Evolutionary conservation across 1,284 basidiomycete genomes (phyloP).

Genomic region (Trametes sp.): DNA sequence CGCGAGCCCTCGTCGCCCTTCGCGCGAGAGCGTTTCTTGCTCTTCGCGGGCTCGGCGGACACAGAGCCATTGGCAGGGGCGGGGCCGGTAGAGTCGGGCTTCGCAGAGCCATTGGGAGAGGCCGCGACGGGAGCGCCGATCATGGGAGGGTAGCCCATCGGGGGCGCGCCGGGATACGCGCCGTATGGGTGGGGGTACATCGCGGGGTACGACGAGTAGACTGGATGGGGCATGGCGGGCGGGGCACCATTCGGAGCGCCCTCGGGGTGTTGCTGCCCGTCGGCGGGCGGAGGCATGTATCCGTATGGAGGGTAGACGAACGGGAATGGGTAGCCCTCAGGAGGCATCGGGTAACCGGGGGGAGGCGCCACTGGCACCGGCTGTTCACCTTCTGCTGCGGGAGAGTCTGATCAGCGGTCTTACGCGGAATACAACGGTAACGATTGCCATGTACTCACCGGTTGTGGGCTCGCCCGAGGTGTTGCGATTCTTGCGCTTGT

Average conservation of each 20-base stretch:
- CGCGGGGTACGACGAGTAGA: slow-evolving; percentile 39
- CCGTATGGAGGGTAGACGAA: slow-evolving; percentile 52
- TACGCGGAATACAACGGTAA: slow-evolving; percentile 38
- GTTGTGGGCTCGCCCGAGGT: slow-evolving; percentile 32
- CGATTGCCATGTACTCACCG: slow-evolving; percentile 10
- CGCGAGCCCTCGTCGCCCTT: slow-evolving; percentile 41
- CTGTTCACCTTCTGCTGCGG: slow-evolving; percentile 33
- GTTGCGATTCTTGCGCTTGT: slow-evolving; percentile 76
- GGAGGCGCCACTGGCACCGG: slow-evolving; percentile 40
- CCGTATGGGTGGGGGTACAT: slow-evolving; percentile 30
- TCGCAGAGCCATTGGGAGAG: slow-evolving; percentile 22
- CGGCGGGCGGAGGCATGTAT: slow-evolving; percentile 42
- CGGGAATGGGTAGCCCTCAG: slow-evolving; percentile 64
- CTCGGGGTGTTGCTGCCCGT: slow-evolving; percentile 47
- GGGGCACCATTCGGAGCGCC: slow-evolving; percentile 36
- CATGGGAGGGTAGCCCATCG: slow-evolving; percentile 35
- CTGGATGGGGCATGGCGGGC: slow-evolving; percentile 38
- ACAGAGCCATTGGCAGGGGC: slow-evolving; percentile 20
- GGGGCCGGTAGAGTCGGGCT: slow-evolving; percentile 30
- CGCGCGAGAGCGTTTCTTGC: slow-evolving; percentile 35
- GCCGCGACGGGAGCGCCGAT: slow-evolving; percentile 29
- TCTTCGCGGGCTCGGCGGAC: slow-evolving; percentile 29
- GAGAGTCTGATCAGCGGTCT: slow-evolving; percentile 35
- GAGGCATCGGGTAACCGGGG: slow-evolving; percentile 50
- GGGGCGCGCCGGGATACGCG: slow-evolving; percentile 38